A percentile compares a stretch with the other conserved stretches of the same genome.
Conservation (phyloP, 139 green algal genomes). For the Haematococcus sp. region DNA sequence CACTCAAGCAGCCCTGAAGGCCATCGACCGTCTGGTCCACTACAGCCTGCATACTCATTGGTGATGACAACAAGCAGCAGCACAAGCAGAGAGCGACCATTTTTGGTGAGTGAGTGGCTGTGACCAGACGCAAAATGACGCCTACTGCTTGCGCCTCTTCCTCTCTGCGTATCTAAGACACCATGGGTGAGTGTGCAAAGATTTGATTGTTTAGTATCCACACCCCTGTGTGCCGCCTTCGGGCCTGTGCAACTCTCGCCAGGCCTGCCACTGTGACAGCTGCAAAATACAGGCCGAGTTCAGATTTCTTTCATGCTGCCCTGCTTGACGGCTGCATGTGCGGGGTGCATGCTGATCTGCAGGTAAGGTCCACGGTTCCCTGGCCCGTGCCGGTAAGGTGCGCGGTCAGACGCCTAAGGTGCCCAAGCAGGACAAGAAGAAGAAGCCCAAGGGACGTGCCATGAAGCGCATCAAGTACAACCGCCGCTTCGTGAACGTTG, state of each 20-base stretch:
- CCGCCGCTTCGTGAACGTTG: conserved; percentile 85
- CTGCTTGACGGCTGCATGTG: conserved; percentile 1
- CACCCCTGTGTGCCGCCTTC: neutral
- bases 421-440: conserved; percentile 99
- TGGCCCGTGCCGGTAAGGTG: conserved; percentile 99
- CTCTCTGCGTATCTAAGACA: no score
- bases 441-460: conserved; percentile 87
- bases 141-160: no score
- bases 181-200: no score
- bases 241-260: neutral
- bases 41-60: conserved; percentile 11
- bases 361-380: conserved; percentile 99
- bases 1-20: no score
- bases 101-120: no score
- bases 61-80: no score
- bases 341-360: conserved; percentile 10
- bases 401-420: conserved; percentile 99
- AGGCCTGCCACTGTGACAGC: neutral
- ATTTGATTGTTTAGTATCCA: neutral
- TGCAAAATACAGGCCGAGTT: no score
- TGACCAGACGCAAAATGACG: no score
- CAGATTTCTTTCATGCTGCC: no score
- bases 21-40: neutral
- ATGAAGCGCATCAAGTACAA: conserved; percentile 98
- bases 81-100: no score